Conservation (phyloP, 495 filamentous ascomycete genomes). For the Tuber indicum region DNA sequence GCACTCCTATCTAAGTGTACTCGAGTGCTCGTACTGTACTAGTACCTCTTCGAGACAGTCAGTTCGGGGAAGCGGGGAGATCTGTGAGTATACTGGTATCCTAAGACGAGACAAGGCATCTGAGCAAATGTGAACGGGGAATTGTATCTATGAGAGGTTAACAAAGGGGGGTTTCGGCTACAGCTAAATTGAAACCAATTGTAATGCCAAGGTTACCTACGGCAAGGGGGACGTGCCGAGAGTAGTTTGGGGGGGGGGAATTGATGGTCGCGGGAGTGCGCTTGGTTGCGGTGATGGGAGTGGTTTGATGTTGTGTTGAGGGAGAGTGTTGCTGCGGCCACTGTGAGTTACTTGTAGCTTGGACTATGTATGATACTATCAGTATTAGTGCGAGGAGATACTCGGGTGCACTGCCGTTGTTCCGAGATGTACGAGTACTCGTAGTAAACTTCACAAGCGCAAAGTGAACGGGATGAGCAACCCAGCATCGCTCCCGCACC, state of each 20-base stretch:
- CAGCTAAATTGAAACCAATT: background rate
- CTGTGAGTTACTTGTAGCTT: background rate
- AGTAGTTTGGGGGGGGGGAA: background rate
- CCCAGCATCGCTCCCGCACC: constrained; percentile 1
- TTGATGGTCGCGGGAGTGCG: background rate
- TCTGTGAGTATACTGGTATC: background rate
- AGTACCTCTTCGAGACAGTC: background rate
- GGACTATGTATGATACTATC: background rate
- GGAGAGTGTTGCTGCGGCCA: too few species aligned
- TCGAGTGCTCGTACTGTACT: too few species aligned
- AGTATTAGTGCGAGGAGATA: too few species aligned
- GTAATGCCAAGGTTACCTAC: background rate
- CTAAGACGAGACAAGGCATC: background rate
- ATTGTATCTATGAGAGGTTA: background rate
- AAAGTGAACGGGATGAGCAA: background rate
- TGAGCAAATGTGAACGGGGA: background rate
- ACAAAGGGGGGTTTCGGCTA: background rate
- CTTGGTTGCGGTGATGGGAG: background rate
- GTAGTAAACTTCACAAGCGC: background rate
- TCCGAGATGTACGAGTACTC: background rate
- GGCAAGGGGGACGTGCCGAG: background rate
- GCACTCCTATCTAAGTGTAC: background rate
- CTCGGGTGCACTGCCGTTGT: background rate
- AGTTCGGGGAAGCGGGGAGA: background rate
- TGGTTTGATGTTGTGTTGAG: background rate